Percentiles rank a stretch among this genome's conserved stretches.
Evolutionary conservation across 352 stramenopile species (phyloP).

Genomic region (Phytophthora foliorum): DNA sequence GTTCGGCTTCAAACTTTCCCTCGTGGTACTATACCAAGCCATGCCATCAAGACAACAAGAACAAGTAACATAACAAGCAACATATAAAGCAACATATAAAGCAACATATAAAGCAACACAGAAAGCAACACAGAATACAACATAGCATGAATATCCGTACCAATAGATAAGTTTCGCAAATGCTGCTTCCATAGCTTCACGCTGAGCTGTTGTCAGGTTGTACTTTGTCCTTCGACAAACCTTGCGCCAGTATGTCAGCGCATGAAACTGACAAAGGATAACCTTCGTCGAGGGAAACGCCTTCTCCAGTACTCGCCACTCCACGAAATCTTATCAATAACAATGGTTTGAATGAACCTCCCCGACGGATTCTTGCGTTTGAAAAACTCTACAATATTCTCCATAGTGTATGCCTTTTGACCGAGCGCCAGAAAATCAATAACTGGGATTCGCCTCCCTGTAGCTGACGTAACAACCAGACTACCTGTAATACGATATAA

Average conservation of each 20-base stretch:
- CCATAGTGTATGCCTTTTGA: slow-evolving; percentile 23
- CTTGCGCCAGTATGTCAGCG: not conserved
- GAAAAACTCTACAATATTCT: slow-evolving; percentile 26
- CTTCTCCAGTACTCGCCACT: not conserved
- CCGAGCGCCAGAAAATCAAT: slow-evolving; percentile 30
- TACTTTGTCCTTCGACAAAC: not conserved
- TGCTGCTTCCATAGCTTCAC: not conserved
- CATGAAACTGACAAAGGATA: not conserved
- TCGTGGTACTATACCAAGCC: too few relatives aligned
- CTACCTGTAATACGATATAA: slow-evolving; percentile 3
- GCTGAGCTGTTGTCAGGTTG: not conserved
- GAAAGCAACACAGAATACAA: not conserved
- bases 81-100: not conserved
- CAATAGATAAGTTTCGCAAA: not conserved
- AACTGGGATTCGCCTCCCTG: slow-evolving; percentile 23
- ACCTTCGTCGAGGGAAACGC: not conserved
- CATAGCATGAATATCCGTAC: not conserved
- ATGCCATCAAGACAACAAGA: too few relatives aligned
- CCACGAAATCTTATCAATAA: slow-evolving; percentile 15
- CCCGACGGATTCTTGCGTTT: slow-evolving; percentile 27
- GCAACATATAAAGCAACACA: not conserved
- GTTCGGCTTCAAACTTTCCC: not conserved
- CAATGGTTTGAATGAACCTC: slow-evolving; percentile 1
- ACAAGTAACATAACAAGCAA: too few relatives aligned
- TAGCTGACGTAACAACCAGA: slow-evolving; percentile 24